These are phyloP conservation scores for Cruciata laevipes DNA, from an alignment of 257 asterid genomes.

Conservation along the genomic window DNA sequence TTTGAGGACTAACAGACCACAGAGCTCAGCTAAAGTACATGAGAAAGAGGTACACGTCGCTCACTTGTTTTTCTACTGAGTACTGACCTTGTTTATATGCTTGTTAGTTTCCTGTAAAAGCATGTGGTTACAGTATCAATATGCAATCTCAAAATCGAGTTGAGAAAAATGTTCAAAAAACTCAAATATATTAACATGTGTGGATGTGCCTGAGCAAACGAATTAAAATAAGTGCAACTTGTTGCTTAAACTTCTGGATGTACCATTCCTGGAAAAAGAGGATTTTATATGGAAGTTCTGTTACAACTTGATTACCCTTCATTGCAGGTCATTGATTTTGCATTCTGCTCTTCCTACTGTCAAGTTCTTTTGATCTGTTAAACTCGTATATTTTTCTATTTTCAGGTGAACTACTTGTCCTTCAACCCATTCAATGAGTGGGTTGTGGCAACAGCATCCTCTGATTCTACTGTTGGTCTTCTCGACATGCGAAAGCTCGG, in stretches of 20 bases:
- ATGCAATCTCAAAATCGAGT: neutral
- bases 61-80: neutral
- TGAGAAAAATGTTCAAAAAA: no score
- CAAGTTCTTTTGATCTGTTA: neutral
- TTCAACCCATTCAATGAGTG: constrained; percentile 91
- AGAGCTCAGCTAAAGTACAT: constrained; percentile 55
- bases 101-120: neutral
- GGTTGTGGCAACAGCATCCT: constrained; percentile 92
- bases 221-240: neutral
- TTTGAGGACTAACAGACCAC: constrained; percentile 72
- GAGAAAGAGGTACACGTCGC: constrained; percentile 67
- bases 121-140: neutral
- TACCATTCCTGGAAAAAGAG: neutral
- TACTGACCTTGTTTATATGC: neutral
- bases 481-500: constrained; percentile 80
- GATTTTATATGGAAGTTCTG: neutral
- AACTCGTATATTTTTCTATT: constrained; percentile 14
- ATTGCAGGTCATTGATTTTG: neutral
- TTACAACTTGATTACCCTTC: neutral
- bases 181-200: neutral
- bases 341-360: neutral
- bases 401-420: constrained; percentile 81
- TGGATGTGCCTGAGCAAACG: neutral
- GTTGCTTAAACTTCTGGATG: neutral
- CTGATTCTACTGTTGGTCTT: constrained; percentile 86